phyloP scores from a whole-genome alignment of 192 early-diverging fungal genomes.

The Entomortierella chlamydospora region DNA sequence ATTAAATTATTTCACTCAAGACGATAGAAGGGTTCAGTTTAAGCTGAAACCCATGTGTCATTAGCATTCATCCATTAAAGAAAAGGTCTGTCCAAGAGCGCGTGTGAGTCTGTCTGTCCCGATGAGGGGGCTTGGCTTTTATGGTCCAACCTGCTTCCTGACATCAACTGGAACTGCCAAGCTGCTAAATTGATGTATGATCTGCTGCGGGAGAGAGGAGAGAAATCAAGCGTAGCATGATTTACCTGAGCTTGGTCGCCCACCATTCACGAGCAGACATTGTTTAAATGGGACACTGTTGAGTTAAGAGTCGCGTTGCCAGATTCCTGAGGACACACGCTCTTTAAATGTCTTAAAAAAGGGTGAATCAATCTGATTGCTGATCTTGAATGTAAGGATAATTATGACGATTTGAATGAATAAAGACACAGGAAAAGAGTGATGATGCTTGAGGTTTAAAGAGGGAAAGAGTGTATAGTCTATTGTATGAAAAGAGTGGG shows the following conservation, averaged over 20 bases:
- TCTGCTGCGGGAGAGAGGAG: background rate
- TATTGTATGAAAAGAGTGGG: background rate
- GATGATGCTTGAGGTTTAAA: too few relatives aligned
- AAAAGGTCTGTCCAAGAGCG: background rate
- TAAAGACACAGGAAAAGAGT: too few relatives aligned
- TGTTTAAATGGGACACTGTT: background rate
- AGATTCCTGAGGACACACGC: background rate
- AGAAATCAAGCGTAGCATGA: background rate
- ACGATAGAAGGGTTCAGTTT: background rate
- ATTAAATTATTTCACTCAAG: slow-evolving; percentile 1
- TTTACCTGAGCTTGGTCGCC: slow-evolving; percentile 52
- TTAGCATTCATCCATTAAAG: background rate
- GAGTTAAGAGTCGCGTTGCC: background rate
- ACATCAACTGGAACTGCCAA: too few relatives aligned
- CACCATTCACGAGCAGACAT: slow-evolving; percentile 53
- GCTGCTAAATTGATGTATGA: background rate
- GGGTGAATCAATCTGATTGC: too few relatives aligned
- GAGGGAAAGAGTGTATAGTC: background rate
- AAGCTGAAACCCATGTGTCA: background rate
- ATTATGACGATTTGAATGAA: too few relatives aligned
- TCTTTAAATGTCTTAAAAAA: too few relatives aligned
- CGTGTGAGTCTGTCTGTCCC: too few relatives aligned
- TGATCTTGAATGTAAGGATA: too few relatives aligned
- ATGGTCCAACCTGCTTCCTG: background rate
- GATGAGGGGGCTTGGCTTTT: too few relatives aligned